Conservation (phyloP, 768 basidiomycete genomes). For the Boletus coccyginus region DNA sequence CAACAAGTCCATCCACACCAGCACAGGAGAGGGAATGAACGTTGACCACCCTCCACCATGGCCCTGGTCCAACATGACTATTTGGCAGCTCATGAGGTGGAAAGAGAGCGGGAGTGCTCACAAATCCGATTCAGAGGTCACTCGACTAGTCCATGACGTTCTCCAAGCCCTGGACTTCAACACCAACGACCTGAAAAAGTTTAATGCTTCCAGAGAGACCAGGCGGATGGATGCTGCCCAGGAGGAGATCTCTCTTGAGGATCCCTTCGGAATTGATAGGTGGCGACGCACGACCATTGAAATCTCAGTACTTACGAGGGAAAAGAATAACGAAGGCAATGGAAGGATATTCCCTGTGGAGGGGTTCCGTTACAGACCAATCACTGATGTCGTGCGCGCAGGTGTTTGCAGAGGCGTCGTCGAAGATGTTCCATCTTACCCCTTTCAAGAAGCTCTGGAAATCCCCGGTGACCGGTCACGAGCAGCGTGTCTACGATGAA, state of each 20-base stretch:
- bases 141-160: background rate
- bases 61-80: background rate
- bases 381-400: background rate
- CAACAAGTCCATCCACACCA: background rate
- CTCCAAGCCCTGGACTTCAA: background rate
- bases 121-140: background rate
- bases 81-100: background rate
- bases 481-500: too few species aligned
- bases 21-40: background rate
- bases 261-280: too few species aligned
- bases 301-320: too few species aligned
- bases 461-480: too few species aligned
- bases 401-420: background rate
- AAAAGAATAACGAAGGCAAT: too few species aligned
- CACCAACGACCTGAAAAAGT: background rate
- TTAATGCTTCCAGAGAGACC: background rate
- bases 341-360: too few species aligned
- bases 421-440: constrained; percentile 19
- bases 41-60: background rate
- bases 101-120: background rate
- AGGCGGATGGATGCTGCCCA: background rate
- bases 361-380: too few species aligned
- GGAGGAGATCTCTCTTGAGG: background rate
- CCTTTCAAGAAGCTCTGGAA: constrained; percentile 11
- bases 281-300: too few species aligned